Percentiles rank a stretch among this genome's conserved stretches.
Conservation (phyloP, 768 basidiomycete genomes). For the Lactifluus volemus region DNA sequence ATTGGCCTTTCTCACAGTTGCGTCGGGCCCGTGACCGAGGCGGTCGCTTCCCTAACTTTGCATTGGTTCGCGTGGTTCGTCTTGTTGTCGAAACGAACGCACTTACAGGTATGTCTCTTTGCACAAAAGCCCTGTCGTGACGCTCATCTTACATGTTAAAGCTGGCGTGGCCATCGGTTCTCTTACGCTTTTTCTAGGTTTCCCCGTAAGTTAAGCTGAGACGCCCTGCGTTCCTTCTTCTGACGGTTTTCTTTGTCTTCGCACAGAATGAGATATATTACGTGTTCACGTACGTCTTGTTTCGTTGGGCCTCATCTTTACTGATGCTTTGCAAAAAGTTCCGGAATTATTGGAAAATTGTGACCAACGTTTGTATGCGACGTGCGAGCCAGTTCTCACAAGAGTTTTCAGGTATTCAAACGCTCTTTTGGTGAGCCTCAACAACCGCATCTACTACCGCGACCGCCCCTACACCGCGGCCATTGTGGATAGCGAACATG, state of each 20-base stretch:
- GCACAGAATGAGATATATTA: constrained; percentile 13
- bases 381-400: not conserved
- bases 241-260: not conserved
- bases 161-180: constrained; percentile 1
- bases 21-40: too few relatives aligned
- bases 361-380: not conserved
- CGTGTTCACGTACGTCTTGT: constrained; percentile 2
- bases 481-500: not conserved
- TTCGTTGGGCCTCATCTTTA: not conserved
- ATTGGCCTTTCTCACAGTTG: too few relatives aligned
- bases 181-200: constrained; percentile 2
- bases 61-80: too few relatives aligned
- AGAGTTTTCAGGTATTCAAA: constrained; percentile 17
- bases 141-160: not conserved
- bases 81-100: too few relatives aligned
- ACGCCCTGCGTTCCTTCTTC: not conserved
- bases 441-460: constrained; percentile 18
- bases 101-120: not conserved
- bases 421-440: constrained; percentile 24
- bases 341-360: constrained; percentile 20
- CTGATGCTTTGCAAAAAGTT: constrained; percentile 4
- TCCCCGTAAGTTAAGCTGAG: constrained; percentile 1
- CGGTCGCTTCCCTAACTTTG: too few relatives aligned
- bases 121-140: not conserved
- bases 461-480: not conserved